Evolutionary conservation across 495 filamentous ascomycete genomes (phyloP).

Genomic region (Hypoxylon trugodes): DNA sequence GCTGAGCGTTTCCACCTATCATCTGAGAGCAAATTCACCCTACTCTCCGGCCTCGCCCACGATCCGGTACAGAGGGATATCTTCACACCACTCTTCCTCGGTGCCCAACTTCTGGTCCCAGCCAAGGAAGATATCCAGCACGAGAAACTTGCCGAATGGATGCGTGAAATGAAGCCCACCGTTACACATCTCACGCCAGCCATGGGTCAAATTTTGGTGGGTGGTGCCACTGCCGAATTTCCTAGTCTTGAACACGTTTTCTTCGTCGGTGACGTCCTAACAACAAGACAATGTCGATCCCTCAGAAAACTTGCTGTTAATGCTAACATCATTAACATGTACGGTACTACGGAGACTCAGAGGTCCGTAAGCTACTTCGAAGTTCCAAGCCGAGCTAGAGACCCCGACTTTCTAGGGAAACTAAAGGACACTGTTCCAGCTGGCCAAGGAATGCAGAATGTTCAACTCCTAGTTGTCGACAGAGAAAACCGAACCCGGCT

Average conservation of each 20-base stretch:
- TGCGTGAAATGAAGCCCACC: slow-evolving; percentile 78
- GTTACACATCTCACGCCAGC: slow-evolving; percentile 94
- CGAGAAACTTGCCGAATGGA: slow-evolving; percentile 91
- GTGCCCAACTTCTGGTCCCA: slow-evolving; percentile 82
- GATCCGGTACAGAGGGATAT: slow-evolving; percentile 73
- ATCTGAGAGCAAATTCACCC: slow-evolving; percentile 80
- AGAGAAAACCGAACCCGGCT: slow-evolving; percentile 74
- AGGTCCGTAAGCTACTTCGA: slow-evolving; percentile 88
- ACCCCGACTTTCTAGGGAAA: slow-evolving; percentile 73
- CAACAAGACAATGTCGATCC: slow-evolving; percentile 83
- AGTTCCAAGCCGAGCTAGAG: slow-evolving; percentile 72
- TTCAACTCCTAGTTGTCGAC: slow-evolving; percentile 91
- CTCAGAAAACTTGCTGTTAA: slow-evolving; percentile 82
- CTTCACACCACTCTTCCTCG: slow-evolving; percentile 91
- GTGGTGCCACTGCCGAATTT: slow-evolving; percentile 80
- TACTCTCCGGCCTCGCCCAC: slow-evolving; percentile 85
- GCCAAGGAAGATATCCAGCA: slow-evolving; percentile 86
- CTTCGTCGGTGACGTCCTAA: slow-evolving; percentile 93
- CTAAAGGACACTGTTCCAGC: slow-evolving; percentile 85
- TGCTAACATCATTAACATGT: slow-evolving; percentile 86
- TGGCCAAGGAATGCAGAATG: slow-evolving; percentile 90
- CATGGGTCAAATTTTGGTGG: slow-evolving; percentile 95
- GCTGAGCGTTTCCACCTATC: slow-evolving; percentile 78
- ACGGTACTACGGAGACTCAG: slow-evolving; percentile 91
- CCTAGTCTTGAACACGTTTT: slow-evolving; percentile 81